Evolutionary conservation across 1,284 basidiomycete species (phyloP).

Genomic region (Psilocybe mexicana): DNA sequence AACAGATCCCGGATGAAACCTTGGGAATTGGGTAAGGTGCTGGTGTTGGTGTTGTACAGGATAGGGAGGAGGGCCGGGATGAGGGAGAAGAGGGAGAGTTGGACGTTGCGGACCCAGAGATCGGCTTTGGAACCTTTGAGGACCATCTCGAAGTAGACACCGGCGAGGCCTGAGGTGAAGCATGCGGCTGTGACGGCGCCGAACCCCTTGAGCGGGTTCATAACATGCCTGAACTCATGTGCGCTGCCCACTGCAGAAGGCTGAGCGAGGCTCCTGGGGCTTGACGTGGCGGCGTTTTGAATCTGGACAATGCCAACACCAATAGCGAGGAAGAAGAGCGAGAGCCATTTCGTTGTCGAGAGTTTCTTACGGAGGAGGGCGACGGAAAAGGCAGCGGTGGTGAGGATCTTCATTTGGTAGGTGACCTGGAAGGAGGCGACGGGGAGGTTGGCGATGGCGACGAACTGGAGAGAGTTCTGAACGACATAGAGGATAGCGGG

Average conservation of each 20-base stretch:
- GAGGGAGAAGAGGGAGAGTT: slow-evolving; percentile 92
- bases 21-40: slow-evolving; percentile 29
- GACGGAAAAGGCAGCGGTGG: slow-evolving; percentile 92
- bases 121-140: slow-evolving; percentile 88
- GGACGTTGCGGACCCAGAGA: slow-evolving; percentile 96
- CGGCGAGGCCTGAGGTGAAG: slow-evolving; percentile 96
- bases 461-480: slow-evolving; percentile 94
- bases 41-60: slow-evolving; percentile 59
- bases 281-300: slow-evolving; percentile 44
- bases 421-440: slow-evolving; percentile 92
- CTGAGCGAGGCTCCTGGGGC: slow-evolving; percentile 1
- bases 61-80: slow-evolving; percentile 88
- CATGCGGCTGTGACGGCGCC: slow-evolving; percentile 88
- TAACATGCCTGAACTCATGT: slow-evolving; percentile 62
- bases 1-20: slow-evolving; percentile 55
- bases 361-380: slow-evolving; percentile 78
- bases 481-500: slow-evolving; percentile 95
- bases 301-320: slow-evolving; percentile 94
- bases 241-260: slow-evolving; percentile 48
- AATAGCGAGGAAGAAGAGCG: slow-evolving; percentile 80
- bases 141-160: slow-evolving; percentile 98
- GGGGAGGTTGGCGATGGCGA: slow-evolving; percentile 88
- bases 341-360: slow-evolving; percentile 77
- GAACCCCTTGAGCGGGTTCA: slow-evolving; percentile 87
- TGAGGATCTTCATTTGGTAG: slow-evolving; percentile 96